Evolutionary conservation across 2,329 filamentous ascomycete species (phyloP).

Genomic region (Neofusicoccum umdonicola): DNA sequence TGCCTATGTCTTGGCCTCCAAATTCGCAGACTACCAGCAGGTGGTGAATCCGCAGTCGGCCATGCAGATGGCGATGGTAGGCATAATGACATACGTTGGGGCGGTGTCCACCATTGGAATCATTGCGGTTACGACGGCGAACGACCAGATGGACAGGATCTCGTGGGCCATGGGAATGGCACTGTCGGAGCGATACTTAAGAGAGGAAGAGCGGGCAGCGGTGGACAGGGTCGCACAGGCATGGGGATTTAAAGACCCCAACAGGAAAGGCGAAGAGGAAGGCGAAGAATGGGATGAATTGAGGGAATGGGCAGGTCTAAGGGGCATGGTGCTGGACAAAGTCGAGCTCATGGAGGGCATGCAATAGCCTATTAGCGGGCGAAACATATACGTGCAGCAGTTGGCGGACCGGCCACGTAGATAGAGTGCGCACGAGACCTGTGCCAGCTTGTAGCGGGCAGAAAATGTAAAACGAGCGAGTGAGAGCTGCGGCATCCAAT

Average conservation of each 20-base stretch:
- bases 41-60: conserved; percentile 75
- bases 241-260: conserved; percentile 85
- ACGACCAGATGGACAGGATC: conserved; percentile 93
- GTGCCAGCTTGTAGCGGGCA: background rate
- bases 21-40: conserved; percentile 64
- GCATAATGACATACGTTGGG: conserved; percentile 77
- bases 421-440: background rate
- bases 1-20: conserved; percentile 68
- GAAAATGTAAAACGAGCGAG: background rate
- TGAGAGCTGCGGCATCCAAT: background rate
- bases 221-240: conserved; percentile 81
- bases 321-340: conserved; percentile 86
- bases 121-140: conserved; percentile 79
- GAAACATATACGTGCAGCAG: background rate
- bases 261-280: conserved; percentile 82
- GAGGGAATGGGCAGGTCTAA: conserved; percentile 75
- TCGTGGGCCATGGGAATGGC: conserved; percentile 84
- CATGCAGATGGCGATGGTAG: conserved; percentile 74
- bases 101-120: conserved; percentile 80
- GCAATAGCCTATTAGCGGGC: conserved; percentile 51
- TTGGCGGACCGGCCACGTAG: background rate
- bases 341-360: conserved; percentile 92
- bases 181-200: conserved; percentile 76
- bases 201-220: conserved; percentile 85
- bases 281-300: conserved; percentile 86